phyloP scores from a whole-genome alignment of 176 grass and related monocot genomes.

The Oryza officinalis region DNA sequence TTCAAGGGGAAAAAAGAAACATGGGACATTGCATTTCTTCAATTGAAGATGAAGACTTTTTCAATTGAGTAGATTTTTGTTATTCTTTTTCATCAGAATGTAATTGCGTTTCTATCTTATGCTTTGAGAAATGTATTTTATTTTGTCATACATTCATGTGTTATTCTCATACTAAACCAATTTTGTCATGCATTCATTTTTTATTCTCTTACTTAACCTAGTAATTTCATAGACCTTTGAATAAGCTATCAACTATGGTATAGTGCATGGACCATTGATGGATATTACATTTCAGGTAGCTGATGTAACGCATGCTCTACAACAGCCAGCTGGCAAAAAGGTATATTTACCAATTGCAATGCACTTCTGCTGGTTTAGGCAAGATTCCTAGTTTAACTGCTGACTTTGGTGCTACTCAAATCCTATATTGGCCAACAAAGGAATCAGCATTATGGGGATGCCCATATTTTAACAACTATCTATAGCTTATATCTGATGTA shows the following conservation, averaged over 20 bases:
- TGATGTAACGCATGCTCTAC: slow-evolving; percentile 95
- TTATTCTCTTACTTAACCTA: background rate
- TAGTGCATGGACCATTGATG: slow-evolving; percentile 3
- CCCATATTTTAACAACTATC: background rate
- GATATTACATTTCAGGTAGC: slow-evolving; percentile 67
- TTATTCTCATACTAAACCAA: too few species aligned
- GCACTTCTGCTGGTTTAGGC: background rate
- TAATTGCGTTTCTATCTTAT: background rate
- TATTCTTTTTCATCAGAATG: background rate
- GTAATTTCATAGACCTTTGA: background rate
- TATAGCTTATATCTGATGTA: background rate
- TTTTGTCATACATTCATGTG: slow-evolving; percentile 14
- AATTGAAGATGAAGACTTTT: background rate
- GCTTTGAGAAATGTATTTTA: background rate
- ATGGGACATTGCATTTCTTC: background rate
- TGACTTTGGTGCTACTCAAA: background rate
- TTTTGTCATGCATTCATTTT: slow-evolving; percentile 16
- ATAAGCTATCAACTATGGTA: background rate
- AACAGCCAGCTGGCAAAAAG: slow-evolving; percentile 96
- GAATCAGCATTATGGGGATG: background rate
- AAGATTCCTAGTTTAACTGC: background rate
- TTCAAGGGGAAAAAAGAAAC: background rate
- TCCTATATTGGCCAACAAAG: background rate
- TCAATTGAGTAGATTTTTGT: background rate
- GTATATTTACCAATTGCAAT: slow-evolving; percentile 30